phyloP scores from a whole-genome alignment of 2,329 filamentous ascomycete genomes.

The Phyllosticta citriasiana region DNA sequence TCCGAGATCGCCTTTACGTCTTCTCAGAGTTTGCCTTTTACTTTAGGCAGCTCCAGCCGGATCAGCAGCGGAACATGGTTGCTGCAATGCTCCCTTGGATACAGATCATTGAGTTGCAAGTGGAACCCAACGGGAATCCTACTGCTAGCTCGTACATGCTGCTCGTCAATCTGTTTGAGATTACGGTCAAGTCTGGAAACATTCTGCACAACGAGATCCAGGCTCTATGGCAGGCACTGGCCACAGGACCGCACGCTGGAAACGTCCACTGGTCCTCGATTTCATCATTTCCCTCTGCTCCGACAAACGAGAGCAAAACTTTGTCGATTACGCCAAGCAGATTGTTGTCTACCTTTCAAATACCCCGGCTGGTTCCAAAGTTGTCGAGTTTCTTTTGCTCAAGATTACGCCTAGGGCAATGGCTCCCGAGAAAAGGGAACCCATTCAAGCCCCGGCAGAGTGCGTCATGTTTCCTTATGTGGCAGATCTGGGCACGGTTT shows the following conservation, averaged over 20 bases:
- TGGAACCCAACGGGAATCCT: conserved; percentile 84
- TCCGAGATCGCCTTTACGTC: conserved; percentile 77
- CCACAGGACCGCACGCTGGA: conserved; percentile 81
- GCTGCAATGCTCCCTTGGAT: conserved; percentile 95
- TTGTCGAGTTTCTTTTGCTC: conserved; percentile 85
- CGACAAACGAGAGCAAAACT: conserved; percentile 92
- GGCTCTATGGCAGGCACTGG: conserved; percentile 91
- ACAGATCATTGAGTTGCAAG: conserved; percentile 81
- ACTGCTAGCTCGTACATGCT: conserved; percentile 91
- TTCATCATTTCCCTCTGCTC: conserved; percentile 93
- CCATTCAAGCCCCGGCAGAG: conserved; percentile 52
- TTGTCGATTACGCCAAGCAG: conserved; percentile 95
- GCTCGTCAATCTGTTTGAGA: conserved; percentile 87
- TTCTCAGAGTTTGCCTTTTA: conserved; percentile 93
- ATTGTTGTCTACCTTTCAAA: conserved; percentile 94
- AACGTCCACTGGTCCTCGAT: conserved; percentile 88
- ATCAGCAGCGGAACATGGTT: conserved; percentile 85
- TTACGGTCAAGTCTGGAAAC: conserved; percentile 84
- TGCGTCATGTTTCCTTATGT: conserved; percentile 72
- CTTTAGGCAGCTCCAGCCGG: conserved; percentile 76
- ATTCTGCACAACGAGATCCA: conserved; percentile 93
- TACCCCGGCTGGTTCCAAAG: conserved; percentile 73
- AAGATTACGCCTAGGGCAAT: conserved; percentile 94
- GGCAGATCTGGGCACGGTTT: conserved; percentile 67
- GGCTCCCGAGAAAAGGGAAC: conserved; percentile 49